phyloP scores from a whole-genome alignment of 345 rosid genomes.

The Aurinia saxatilis region DNA sequence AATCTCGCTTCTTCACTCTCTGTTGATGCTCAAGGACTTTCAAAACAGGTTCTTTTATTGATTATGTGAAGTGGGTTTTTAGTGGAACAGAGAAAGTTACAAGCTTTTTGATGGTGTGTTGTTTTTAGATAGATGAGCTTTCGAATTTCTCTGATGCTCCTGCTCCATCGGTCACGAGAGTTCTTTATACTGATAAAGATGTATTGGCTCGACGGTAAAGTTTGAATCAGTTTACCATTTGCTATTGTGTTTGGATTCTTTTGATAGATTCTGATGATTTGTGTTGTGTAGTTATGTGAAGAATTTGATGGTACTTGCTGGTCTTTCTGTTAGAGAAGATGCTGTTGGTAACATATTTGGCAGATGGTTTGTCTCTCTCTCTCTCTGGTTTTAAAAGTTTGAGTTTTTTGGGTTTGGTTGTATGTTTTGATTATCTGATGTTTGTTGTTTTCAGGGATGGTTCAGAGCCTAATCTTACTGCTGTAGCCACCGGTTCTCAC shows the following conservation, averaged over 20 bases:
- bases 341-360: constrained; percentile 93
- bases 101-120: neutral
- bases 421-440: neutral
- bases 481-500: constrained; percentile 91
- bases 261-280: neutral
- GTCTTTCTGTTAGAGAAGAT: constrained; percentile 80
- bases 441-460: constrained; percentile 46
- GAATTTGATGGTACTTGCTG: constrained; percentile 67
- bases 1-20: constrained; percentile 44
- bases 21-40: constrained; percentile 49
- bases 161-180: constrained; percentile 82
- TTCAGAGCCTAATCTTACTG: constrained; percentile 54
- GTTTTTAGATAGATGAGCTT: constrained; percentile 69
- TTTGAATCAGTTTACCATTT: neutral
- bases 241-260: neutral
- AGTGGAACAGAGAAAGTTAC: neutral
- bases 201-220: constrained; percentile 71
- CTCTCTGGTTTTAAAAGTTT: neutral
- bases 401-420: neutral
- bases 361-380: constrained; percentile 50
- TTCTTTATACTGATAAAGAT: constrained; percentile 75
- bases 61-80: neutral
- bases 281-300: constrained; percentile 54
- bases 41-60: constrained; percentile 48
- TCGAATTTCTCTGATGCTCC: constrained; percentile 79